Percentiles rank a stretch among this genome's conserved stretches.
Evolutionary conservation across 306 rosid genomes (phyloP).

Genomic region (Potentilla sterilis): DNA sequence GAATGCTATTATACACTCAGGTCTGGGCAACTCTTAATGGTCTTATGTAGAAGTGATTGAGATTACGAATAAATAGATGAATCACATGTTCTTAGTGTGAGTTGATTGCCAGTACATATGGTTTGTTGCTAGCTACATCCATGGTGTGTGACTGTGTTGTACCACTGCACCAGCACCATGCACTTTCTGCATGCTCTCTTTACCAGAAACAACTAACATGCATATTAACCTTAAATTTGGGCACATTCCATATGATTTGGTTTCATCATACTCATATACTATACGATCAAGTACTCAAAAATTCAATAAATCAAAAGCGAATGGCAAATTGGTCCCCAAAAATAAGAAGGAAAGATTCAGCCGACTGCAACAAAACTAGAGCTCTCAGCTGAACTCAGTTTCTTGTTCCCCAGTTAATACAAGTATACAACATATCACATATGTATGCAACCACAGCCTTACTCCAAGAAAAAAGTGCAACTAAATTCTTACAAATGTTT

Average conservation of each 20-base stretch:
- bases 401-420: no score
- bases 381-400: no score
- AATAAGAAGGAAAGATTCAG: neutral
- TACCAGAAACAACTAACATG: neutral
- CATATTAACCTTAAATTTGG: neutral
- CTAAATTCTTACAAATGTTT: no score
- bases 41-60: neutral
- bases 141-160: neutral
- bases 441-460: no score
- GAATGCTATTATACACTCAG: neutral
- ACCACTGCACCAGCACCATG: neutral
- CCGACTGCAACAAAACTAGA: no score
- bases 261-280: neutral
- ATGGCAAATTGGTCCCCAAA: neutral
- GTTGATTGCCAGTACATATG: neutral
- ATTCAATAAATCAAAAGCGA: neutral
- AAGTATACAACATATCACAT: no score
- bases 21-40: neutral
- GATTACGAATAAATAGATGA: neutral
- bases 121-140: neutral
- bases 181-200: neutral
- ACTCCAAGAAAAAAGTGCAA: no score
- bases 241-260: neutral
- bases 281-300: neutral
- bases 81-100: neutral